phyloP scores from a whole-genome alignment of 805 yeast genomes.

The Cyberlindnera mississippiensis region DNA sequence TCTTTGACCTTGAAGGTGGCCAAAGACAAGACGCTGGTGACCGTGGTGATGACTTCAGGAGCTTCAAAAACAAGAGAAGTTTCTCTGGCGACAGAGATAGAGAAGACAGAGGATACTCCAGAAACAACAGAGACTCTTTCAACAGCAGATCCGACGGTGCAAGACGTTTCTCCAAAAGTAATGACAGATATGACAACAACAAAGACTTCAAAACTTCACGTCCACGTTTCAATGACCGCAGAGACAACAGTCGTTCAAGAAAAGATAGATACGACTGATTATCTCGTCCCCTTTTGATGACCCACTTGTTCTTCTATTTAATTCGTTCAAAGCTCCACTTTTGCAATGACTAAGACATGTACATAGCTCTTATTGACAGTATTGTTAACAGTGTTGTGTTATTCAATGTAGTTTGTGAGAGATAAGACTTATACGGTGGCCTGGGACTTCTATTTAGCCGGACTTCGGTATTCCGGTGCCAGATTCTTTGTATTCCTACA shows the following conservation, averaged over 20 bases:
- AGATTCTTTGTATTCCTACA: too few relatives aligned
- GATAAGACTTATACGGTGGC: too few relatives aligned
- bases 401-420: too few relatives aligned
- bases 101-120: neutral
- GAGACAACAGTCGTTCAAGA: conserved; percentile 2
- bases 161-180: neutral
- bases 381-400: too few relatives aligned
- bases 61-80: neutral
- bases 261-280: too few relatives aligned
- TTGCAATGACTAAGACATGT: too few relatives aligned
- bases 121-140: conserved; percentile 3
- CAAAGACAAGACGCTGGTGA: neutral
- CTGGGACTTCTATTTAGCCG: too few relatives aligned
- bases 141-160: neutral
- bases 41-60: neutral
- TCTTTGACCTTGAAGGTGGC: conserved; percentile 18
- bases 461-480: too few relatives aligned
- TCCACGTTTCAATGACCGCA: neutral
- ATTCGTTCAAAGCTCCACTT: too few relatives aligned
- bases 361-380: too few relatives aligned
- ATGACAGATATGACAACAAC: conserved; percentile 2
- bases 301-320: too few relatives aligned
- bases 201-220: neutral
- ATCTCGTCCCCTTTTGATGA: too few relatives aligned
- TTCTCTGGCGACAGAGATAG: conserved; percentile 3